Evolutionary conservation across 805 yeast species (phyloP), one percentile per base, ranked within the genome.

Genomic region (Nakazawaea pomicola): DNA sequence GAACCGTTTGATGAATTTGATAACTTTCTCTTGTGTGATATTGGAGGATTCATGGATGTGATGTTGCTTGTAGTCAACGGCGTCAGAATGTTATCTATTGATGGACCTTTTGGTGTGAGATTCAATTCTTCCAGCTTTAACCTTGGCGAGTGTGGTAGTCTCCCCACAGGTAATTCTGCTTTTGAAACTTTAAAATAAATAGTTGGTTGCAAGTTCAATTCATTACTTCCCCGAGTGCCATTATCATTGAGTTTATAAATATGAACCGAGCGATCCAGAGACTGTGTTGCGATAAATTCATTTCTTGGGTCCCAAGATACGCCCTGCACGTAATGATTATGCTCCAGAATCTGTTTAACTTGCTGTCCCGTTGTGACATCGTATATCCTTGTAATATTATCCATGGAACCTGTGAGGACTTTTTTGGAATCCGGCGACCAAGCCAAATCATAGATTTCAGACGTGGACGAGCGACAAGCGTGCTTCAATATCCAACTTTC

Each of bases 241-340:
- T 31, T 34, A 6, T 35, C 29, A 29, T 39, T 57, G 29, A 79
- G 55, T 16, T 68, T 62, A 57, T 86, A 86, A n/a, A 93, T 65
- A 48, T 78, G 80, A 10, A 91, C 80, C 2, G 87, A 70, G 45
- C 96, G 65, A 61, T 93, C 99, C 10, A 96, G 95, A 19, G 93
- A 79, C 58, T 90, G 96, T 6, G 96, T 83, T 1, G 90, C 87
- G 4, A 93, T 60, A 49, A 61, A 87, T 57, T 83, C 77, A 47
- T 83, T 79, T 40, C 67, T 56, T 6, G 99, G 99, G 57, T 93
- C 99, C 98, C 98, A 93, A 0, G 83, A 70, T 4, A 93, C 91
- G 3, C 99, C 99, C 61, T 93, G 99, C 3, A 93, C 95, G 52
- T 87, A 91, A 58, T 90, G 96, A 35, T 68, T 67, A 60, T 93